Percentiles rank a stretch among this genome's conserved stretches.
Evolutionary conservation across 768 basidiomycete species (phyloP).

Genomic region (Hemileccinum impolitum): DNA sequence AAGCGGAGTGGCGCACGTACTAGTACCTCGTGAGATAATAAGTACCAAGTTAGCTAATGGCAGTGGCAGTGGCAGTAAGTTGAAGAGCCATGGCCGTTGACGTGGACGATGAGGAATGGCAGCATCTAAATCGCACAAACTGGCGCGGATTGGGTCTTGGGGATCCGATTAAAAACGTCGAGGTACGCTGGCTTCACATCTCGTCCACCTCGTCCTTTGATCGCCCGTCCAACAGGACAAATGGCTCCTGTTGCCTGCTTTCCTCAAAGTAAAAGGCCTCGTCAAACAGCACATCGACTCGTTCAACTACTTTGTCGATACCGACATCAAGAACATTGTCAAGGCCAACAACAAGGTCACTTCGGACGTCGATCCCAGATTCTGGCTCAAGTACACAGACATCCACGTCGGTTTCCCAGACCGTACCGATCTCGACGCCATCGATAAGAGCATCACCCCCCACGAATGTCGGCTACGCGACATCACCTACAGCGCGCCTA

Average conservation of each 20-base stretch:
- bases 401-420: slow-evolving; percentile 92
- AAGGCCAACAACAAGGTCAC: slow-evolving; percentile 91
- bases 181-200: slow-evolving; percentile 51
- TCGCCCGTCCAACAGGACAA: slow-evolving; percentile 66
- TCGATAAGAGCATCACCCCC: slow-evolving; percentile 84
- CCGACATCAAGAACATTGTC: slow-evolving; percentile 95
- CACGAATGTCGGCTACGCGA: slow-evolving; percentile 97
- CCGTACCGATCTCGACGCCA: slow-evolving; percentile 76
- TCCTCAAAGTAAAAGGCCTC: slow-evolving; percentile 94
- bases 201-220: slow-evolving; percentile 1
- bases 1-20: too few species aligned
- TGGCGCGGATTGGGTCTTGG: slow-evolving; percentile 81
- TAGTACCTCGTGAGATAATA: too few species aligned
- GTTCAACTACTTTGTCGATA: slow-evolving; percentile 98
- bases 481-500: slow-evolving; percentile 89
- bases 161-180: slow-evolving; percentile 86
- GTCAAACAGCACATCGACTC: slow-evolving; percentile 99
- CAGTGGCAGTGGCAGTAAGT: not conserved
- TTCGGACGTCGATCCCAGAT: slow-evolving; percentile 94
- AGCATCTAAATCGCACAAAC: slow-evolving; percentile 47
- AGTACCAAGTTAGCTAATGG: too few species aligned
- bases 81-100: slow-evolving; percentile 8
- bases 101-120: slow-evolving; percentile 51
- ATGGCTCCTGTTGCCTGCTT: slow-evolving; percentile 96
- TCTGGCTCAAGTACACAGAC: slow-evolving; percentile 95